phyloP scores from a whole-genome alignment of 2,329 filamentous ascomycete species.

The Botrytis tulipae region DNA sequence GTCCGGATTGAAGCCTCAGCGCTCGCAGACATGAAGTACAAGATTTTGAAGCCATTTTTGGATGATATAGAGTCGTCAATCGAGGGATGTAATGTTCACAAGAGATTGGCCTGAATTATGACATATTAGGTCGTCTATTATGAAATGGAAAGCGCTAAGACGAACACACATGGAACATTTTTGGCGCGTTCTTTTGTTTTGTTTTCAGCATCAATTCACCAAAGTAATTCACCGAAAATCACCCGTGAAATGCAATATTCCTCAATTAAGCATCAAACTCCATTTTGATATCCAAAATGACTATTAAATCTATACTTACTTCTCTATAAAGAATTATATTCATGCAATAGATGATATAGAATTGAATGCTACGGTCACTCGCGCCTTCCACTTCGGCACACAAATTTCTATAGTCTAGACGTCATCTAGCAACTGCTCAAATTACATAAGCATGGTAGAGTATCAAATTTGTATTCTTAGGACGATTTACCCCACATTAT shows the following conservation, averaged over 20 bases:
- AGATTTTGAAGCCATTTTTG: conserved; percentile 31
- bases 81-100: not conserved
- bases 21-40: conserved; percentile 36
- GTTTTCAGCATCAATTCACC: not conserved
- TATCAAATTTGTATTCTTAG: too few relatives aligned
- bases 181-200: not conserved
- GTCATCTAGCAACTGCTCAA: not conserved
- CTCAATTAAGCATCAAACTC: not conserved
- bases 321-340: not conserved
- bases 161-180: not conserved
- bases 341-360: not conserved
- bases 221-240: not conserved
- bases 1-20: conserved; percentile 29
- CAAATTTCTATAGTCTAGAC: not conserved
- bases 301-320: not conserved
- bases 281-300: not conserved
- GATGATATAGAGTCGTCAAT: not conserved
- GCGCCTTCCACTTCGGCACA: not conserved
- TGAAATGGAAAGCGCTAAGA: not conserved
- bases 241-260: not conserved
- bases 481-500: not conserved
- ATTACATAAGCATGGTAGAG: not conserved
- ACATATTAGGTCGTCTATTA: not conserved
- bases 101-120: not conserved
- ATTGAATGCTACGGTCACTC: not conserved